These are phyloP conservation scores for Botrytis hyacinthi DNA, from an alignment of 2,329 filamentous ascomycete genomes.

Conservation along the genomic window DNA sequence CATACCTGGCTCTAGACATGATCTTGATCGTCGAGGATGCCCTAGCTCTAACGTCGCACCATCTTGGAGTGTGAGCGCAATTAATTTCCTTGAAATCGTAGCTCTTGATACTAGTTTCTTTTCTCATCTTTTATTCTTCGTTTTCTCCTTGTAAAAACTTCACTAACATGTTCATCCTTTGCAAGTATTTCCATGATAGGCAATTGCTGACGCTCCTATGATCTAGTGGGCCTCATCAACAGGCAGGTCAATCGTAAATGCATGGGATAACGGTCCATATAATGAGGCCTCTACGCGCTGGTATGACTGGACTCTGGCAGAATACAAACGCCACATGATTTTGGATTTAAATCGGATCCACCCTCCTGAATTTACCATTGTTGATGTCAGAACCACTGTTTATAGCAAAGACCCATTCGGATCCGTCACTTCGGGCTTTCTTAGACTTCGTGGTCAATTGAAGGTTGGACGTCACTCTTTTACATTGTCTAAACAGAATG, in stretches of 20 bases:
- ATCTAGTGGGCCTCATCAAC: conserved; percentile 2
- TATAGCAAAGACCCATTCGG: not conserved
- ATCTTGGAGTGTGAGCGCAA: conserved; percentile 7
- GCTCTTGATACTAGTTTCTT: not conserved
- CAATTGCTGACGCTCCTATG: not conserved
- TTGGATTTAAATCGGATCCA: not conserved
- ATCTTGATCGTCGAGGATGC: not conserved
- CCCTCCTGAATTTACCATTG: not conserved
- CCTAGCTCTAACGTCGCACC: not conserved
- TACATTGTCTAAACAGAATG: not conserved
- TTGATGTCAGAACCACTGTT: not conserved
- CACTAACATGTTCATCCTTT: not conserved
- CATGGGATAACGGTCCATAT: not conserved
- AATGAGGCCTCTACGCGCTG: not conserved
- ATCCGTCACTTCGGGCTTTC: not conserved
- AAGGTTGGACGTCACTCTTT: not conserved
- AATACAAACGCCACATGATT: not conserved
- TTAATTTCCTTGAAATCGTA: not conserved
- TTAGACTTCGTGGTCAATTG: not conserved
- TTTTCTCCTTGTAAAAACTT: not conserved
- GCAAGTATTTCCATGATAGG: not conserved
- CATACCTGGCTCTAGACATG: too few relatives aligned
- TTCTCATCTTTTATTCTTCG: not conserved
- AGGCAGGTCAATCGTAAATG: not conserved
- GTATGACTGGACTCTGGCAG: not conserved